Evolutionary conservation across 2,329 filamentous ascomycete genomes (phyloP), one percentile per base, ranked within the genome.

Genomic region (Epichloe bromicola): DNA sequence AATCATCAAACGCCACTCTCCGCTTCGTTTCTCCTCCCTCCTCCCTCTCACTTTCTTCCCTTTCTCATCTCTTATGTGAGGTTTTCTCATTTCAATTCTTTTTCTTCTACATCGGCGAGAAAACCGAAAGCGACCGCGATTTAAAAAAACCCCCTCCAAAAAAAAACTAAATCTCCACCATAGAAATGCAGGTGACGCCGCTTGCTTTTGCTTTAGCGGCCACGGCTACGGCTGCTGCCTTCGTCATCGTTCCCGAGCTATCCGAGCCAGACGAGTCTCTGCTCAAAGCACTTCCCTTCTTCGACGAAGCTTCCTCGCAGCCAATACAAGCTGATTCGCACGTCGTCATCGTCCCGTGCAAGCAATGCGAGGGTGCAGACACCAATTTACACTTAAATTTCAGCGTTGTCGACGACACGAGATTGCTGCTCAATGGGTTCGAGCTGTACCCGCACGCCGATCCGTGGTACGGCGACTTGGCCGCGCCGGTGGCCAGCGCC

Each of bases 401-500:
- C 58, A 67, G 62, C 52, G 63, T 85, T 54, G 70, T 76, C 15
- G 67, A 67, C 46, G 59, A 61, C 52, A 71, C 75, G 54, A 68
- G 67, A 41, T 67, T 86, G 26, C 60, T 78, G 38, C 59, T 85
- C 52, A 84, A 85, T 63, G 78, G 74, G 52, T 74, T 76, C 54
- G 74, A 79, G 58, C 68, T 85, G 17, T 85, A 81, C 57, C 77
- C 78, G 15, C 65, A 70, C 48, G 63, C 76, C 55, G 67, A 76
- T 60, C 69, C 73, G 1, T 68, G 71, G 61, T 62, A 61, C 55
- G 64, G 65, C 46, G 64, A 65, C 8, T 67, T 80, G 38, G 65
- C 62, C 5, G 77, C 77, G 11, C 58, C 65, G 12, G 71, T 79
- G 51, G 59, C 72, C 36, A 65, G 70, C 40, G 67, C 71, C 41